These are phyloP conservation scores for Thelonectria rubi DNA, from an alignment of 2,329 filamentous ascomycete genomes.

Conservation along the genomic window DNA sequence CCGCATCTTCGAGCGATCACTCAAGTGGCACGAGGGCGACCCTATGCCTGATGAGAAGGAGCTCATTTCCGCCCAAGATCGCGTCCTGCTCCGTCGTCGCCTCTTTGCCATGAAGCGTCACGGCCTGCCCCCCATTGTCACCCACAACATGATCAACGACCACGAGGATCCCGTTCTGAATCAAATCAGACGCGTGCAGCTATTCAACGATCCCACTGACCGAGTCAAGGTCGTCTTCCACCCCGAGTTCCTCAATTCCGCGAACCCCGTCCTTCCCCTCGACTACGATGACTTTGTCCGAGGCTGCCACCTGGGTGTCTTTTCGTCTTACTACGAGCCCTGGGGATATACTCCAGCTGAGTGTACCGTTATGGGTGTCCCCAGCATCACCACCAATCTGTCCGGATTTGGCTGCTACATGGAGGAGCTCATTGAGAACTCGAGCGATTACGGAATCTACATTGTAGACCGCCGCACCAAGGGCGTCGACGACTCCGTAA, in stretches of 20 bases:
- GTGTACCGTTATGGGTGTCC: slow-evolving; percentile 98
- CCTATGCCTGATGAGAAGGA: slow-evolving; percentile 96
- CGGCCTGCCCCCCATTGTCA: slow-evolving; percentile 91
- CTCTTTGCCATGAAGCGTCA: slow-evolving; percentile 97
- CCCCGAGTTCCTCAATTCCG: slow-evolving; percentile 95
- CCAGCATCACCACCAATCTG: slow-evolving; percentile 96
- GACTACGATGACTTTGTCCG: slow-evolving; percentile 99
- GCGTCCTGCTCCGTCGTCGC: slow-evolving; percentile 87
- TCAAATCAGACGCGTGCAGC: slow-evolving; percentile 92
- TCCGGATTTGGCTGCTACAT: slow-evolving; percentile 99
- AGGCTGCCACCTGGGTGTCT: slow-evolving; percentile 94
- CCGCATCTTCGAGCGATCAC: slow-evolving; percentile 91
- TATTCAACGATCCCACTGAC: slow-evolving; percentile 95
- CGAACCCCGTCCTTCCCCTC: slow-evolving; percentile 92
- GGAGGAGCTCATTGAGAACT: slow-evolving; percentile 99
- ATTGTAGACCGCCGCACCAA: slow-evolving; percentile 96
- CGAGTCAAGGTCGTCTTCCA: slow-evolving; percentile 99
- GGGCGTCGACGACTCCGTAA: slow-evolving; percentile 96
- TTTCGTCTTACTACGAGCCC: slow-evolving; percentile 97
- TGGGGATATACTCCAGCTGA: slow-evolving; percentile 99
- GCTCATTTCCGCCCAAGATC: slow-evolving; percentile 89
- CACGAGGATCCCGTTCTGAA: slow-evolving; percentile 92
- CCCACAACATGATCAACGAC: slow-evolving; percentile 98
- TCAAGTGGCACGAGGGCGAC: slow-evolving; percentile 95
- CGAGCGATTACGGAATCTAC: slow-evolving; percentile 97